A percentile compares a stretch with the other conserved stretches of the same genome.
Conservation (phyloP, 148 eudicot genomes). For the Fagopyrum esculentum region DNA sequence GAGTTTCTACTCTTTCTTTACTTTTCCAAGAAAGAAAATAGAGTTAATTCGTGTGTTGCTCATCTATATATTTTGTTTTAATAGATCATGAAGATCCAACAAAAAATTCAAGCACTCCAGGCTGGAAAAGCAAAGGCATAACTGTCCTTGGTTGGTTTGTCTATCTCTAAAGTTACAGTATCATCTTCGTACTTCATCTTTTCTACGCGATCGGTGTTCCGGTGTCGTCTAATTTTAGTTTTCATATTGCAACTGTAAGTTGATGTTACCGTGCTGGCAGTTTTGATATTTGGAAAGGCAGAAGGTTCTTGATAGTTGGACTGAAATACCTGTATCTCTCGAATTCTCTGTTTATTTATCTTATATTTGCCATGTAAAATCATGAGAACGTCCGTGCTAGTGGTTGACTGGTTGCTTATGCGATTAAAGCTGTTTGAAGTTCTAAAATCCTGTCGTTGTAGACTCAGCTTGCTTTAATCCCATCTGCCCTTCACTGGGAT, state of each 20-base stretch:
- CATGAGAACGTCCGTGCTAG: background rate
- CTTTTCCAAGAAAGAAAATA: background rate
- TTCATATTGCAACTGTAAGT: background rate
- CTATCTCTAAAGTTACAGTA: conserved; percentile 22
- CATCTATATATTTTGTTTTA: conserved; percentile 5
- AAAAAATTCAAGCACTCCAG: conserved; percentile 74
- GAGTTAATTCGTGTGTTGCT: background rate
- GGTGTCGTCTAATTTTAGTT: background rate
- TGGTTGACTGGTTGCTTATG: background rate
- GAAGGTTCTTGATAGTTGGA: background rate
- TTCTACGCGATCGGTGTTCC: conserved; percentile 16
- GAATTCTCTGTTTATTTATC: background rate
- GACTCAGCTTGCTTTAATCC: background rate
- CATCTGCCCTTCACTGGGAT: background rate
- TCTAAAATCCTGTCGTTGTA: background rate
- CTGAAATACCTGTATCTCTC: background rate
- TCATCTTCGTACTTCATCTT: conserved; percentile 30
- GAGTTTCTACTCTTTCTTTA: background rate
- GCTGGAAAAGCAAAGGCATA: conserved; percentile 87
- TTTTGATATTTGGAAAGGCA: background rate
- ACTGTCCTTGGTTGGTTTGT: conserved; percentile 14
- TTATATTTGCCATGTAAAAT: background rate
- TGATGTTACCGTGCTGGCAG: background rate
- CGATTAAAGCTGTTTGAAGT: background rate
- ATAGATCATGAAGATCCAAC: conserved; percentile 72